Conservation (phyloP, 2,329 filamentous ascomycete species). For the Nemania bipapillata region DNA sequence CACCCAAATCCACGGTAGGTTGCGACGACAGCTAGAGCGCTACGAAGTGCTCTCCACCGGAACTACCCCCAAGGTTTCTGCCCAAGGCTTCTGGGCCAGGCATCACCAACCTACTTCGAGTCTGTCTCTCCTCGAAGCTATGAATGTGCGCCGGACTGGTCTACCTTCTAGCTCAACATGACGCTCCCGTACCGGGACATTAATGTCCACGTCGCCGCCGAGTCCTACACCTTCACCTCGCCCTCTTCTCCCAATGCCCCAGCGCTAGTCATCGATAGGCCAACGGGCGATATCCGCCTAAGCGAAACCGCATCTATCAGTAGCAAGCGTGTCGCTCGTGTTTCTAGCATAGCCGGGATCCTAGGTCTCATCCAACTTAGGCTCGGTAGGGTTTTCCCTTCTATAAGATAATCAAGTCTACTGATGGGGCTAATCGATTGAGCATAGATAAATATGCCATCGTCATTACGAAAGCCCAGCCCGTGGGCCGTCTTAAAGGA, state of each 20-base stretch:
- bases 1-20: background rate
- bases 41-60: conserved; percentile 3
- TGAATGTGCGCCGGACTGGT: conserved; percentile 27
- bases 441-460: conserved; percentile 89
- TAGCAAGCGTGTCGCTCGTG: conserved; percentile 75
- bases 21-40: background rate
- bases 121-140: conserved; percentile 19
- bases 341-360: conserved; percentile 94
- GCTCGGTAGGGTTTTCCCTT: conserved; percentile 71
- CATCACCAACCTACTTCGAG: background rate
- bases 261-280: conserved; percentile 87
- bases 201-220: conserved; percentile 91
- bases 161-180: conserved; percentile 46
- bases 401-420: background rate
- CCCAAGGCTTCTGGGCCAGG: conserved; percentile 17
- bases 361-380: conserved; percentile 92
- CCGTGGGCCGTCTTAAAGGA: conserved; percentile 89
- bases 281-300: conserved; percentile 88
- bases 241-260: conserved; percentile 91
- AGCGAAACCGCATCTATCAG: conserved; percentile 80
- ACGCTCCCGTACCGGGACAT: conserved; percentile 87
- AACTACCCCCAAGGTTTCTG: conserved; percentile 3
- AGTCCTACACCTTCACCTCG: conserved; percentile 95
- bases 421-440: conserved; percentile 27
- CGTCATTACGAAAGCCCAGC: conserved; percentile 91